Base-by-base conservation (phyloP, 768 basidiomycete genomes). In the Mycena albidolilacea region DNA sequence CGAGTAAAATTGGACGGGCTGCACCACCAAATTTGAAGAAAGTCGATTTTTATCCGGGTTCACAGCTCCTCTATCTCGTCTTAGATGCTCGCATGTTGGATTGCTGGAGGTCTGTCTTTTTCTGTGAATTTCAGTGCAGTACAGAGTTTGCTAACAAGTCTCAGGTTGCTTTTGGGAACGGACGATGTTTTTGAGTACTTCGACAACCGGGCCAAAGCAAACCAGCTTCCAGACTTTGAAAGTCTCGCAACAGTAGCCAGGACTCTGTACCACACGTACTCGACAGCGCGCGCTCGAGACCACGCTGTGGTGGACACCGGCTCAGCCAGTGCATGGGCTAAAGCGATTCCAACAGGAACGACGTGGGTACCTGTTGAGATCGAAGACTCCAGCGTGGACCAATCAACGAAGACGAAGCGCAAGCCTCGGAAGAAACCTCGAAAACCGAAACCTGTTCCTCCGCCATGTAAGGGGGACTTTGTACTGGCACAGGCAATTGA, bases 21-120 rank as follows among this genome's bases (percentile, higher is more conserved):
- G 75, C 77, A 50, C 82, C 82, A 50, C 54, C 52, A n/a, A 82
- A 79, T 83, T 78, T 66, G 63, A 64, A 64, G 48, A 64, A 64
- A 35, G 64, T 78, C 30, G 30, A 30, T 30, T 30, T 30, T 30
- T 30, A 30, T 30, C 30, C 30, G 30, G 30, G 30, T 30, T 30
- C 30, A 30, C 30, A 30, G 30, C 30, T 30, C 30, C 30, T 30
- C 30, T 30, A 30, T 30, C 30, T 64, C 80, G 82, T 62, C 74
- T 75, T 0, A 50, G 30, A 30, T 30, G 59, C 11, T 30, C 65
- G 0, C 78, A 30, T 30, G 30, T 30, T 30, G 30, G 30, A 30
- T 30, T 30, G 30, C 30, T 30, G 30, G 30, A 30, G 30, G 30
- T 30, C 30, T 30, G 30, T 30, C 30, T 30, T 30, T 30, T 30